Conservation (phyloP, 2,329 filamentous ascomycete genomes). For the Phialocephala sp. region DNA sequence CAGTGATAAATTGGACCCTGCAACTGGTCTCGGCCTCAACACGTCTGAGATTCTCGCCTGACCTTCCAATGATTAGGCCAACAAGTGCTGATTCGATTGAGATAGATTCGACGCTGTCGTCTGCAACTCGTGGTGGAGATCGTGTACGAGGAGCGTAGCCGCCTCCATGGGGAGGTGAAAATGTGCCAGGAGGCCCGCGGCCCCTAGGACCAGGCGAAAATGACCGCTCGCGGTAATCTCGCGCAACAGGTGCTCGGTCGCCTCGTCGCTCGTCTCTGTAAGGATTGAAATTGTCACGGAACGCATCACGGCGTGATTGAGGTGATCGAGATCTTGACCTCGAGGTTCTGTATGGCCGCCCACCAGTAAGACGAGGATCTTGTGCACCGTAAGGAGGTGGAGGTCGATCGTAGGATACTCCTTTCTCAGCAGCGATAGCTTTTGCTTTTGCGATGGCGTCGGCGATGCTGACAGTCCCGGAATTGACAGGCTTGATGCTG, state of each 20-base stretch:
- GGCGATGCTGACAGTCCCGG: constrained; percentile 81
- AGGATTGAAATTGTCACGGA: constrained; percentile 77
- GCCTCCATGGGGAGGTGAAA: constrained; percentile 65
- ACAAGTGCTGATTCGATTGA: constrained; percentile 87
- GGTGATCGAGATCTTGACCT: constrained; percentile 74
- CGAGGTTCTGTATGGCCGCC: constrained; percentile 66
- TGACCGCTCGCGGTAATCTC: constrained; percentile 72
- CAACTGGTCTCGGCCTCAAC: constrained; percentile 84
- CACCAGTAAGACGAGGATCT: constrained; percentile 53
- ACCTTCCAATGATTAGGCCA: constrained; percentile 87
- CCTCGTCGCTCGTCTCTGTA: constrained; percentile 86
- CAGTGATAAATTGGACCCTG: constrained; percentile 85
- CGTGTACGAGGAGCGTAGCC: constrained; percentile 55
- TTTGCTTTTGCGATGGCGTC: constrained; percentile 87
- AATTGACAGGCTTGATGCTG: constrained; percentile 77
- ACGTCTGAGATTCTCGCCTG: constrained; percentile 85
- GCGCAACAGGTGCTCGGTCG: constrained; percentile 58
- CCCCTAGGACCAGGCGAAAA: constrained; percentile 69
- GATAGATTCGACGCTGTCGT: constrained; percentile 79
- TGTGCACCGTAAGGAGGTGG: constrained; percentile 44
- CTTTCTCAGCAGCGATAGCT: constrained; percentile 80
- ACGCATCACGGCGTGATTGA: constrained; percentile 70
- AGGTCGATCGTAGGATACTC: constrained; percentile 67
- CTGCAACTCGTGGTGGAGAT: constrained; percentile 57
- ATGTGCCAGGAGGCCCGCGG: constrained; percentile 54